These are phyloP conservation scores for Pneumocystis sp. DNA, from an alignment of 1,139 yeast genomes.

Conservation along the genomic window DNA sequence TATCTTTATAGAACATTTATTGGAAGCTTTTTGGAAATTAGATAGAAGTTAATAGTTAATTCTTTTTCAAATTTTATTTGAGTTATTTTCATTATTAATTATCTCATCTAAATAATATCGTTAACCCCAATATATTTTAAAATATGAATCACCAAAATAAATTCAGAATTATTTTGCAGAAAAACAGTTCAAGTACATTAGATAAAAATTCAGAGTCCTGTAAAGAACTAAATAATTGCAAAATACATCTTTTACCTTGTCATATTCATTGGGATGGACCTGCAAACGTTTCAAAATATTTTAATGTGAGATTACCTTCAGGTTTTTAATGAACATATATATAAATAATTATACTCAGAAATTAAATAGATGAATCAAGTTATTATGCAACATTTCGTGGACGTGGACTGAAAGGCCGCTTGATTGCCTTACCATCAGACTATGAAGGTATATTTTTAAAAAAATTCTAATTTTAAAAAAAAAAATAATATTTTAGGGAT, in stretches of 20 bases:
- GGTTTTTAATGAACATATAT: not conserved
- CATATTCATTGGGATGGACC: not conserved
- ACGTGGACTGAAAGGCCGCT: not conserved
- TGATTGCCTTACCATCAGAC: not conserved
- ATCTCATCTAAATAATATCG: not conserved
- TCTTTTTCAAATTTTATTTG: not conserved
- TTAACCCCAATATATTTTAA: not conserved
- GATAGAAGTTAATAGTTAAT: not conserved
- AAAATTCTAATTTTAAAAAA: not conserved
- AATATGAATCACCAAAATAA: not conserved
- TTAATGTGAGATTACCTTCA: not conserved
- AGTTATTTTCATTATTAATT: not conserved
- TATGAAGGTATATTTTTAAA: not conserved
- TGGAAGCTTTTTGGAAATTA: not conserved
- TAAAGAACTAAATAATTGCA: not conserved
- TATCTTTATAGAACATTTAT: too few species aligned
- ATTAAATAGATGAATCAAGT: not conserved
- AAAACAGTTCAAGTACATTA: not conserved
- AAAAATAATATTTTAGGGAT: not conserved
- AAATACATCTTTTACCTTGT: not conserved
- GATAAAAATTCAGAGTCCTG: not conserved
- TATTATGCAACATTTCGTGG: constrained; percentile 1
- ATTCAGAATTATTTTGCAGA: not conserved
- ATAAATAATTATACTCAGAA: not conserved
- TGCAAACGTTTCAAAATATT: not conserved